Conservation (phyloP, 306 rosid genomes). For the Boehmeria nivea region DNA sequence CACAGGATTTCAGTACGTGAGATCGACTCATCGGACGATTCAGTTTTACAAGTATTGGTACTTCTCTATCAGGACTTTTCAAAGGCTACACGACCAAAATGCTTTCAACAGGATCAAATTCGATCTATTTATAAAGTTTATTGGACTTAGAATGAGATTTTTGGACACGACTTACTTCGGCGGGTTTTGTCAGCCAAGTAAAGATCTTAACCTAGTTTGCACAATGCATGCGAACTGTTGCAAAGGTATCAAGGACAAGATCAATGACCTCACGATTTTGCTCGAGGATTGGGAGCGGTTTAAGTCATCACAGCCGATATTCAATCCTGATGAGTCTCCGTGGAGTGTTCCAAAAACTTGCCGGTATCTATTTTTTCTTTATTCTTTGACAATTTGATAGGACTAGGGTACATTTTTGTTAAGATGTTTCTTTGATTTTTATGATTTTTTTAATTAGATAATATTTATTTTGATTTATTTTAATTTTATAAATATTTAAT, state of each 20-base stretch:
- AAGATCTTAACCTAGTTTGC: slow-evolving; percentile 36
- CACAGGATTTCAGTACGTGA: slow-evolving; percentile 73
- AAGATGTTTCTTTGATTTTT: no score
- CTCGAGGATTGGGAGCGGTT: slow-evolving; percentile 71
- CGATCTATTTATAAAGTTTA: slow-evolving; percentile 21
- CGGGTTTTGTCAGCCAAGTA: slow-evolving; percentile 61
- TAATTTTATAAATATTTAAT: no score
- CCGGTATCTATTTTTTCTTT: slow-evolving; percentile 38
- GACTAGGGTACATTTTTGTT: no score
- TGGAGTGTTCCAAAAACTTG: slow-evolving; percentile 50
- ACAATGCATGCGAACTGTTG: slow-evolving; percentile 97
- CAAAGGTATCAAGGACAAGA: slow-evolving; percentile 56
- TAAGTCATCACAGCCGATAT: slow-evolving; percentile 15
- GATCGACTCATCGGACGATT: slow-evolving; percentile 43
- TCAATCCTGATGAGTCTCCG: slow-evolving; percentile 20
- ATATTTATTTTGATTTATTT: no score
- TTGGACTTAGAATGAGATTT: slow-evolving; percentile 50
- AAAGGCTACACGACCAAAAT: slow-evolving; percentile 59
- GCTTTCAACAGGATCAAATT: slow-evolving; percentile 59
- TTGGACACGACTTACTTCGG: slow-evolving; percentile 57
- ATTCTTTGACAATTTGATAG: no score
- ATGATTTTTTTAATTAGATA: no score
- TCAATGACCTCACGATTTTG: slow-evolving; percentile 61
- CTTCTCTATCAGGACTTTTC: slow-evolving; percentile 32
- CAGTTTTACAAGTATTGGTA: slow-evolving; percentile 72